Evolutionary conservation across 257 asterid genomes (phyloP).

Genomic region (Leptodermis oblonga): DNA sequence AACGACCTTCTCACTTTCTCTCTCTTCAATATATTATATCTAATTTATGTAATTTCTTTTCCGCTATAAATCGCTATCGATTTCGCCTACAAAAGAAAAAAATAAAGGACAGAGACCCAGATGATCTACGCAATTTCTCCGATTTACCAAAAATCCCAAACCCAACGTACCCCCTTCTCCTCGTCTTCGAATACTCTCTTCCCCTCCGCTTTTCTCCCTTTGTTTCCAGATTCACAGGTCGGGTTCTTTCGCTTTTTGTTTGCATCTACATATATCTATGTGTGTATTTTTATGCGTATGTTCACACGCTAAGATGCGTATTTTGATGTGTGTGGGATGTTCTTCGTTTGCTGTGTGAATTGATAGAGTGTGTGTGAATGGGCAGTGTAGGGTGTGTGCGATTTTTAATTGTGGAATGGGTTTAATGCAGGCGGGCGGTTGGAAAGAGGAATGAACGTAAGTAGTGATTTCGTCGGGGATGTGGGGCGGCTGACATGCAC

Average conservation of each 20-base stretch:
- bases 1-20: constrained; percentile 14
- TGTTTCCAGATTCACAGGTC: constrained; percentile 24
- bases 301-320: not conserved
- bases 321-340: constrained; percentile 5
- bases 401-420: constrained; percentile 30
- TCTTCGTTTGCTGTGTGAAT: not conserved
- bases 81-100: constrained; percentile 37
- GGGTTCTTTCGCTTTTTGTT: not conserved
- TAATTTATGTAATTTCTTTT: not conserved
- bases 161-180: constrained; percentile 6
- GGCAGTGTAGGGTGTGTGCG: constrained; percentile 6
- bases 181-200: constrained; percentile 2
- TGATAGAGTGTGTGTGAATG: not conserved
- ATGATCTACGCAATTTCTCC: constrained; percentile 23
- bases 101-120: not conserved
- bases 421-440: constrained; percentile 47
- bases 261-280: not conserved
- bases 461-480: constrained; percentile 31
- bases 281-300: not conserved
- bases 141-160: constrained; percentile 19
- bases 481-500: constrained; percentile 56
- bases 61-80: constrained; percentile 37
- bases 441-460: constrained; percentile 56
- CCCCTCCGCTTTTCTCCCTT: not conserved
- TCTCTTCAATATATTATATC: not conserved